phyloP scores from a whole-genome alignment of 257 asterid species.

The Fraxinus excelsior region DNA sequence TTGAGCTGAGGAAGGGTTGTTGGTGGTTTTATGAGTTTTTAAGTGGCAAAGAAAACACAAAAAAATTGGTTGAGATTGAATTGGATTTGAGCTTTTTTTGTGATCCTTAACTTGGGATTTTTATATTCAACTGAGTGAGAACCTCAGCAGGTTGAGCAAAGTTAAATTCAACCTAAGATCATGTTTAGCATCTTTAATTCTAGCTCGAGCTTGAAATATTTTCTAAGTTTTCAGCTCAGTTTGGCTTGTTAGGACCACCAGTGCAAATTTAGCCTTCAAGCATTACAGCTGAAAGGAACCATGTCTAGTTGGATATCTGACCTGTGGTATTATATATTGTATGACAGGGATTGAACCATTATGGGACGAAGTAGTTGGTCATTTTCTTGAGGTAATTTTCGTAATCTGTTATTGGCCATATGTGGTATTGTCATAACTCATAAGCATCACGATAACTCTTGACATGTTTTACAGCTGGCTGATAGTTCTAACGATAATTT shows the following conservation, averaged over 20 bases:
- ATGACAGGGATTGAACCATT: conserved; percentile 87
- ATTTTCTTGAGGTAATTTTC: conserved; percentile 79
- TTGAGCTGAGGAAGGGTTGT: neutral
- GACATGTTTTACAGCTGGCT: conserved; percentile 75
- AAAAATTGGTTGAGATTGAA: neutral
- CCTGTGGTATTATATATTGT: conserved; percentile 27
- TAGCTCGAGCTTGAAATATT: conserved; percentile 3
- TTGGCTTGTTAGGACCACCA: conserved; percentile 1
- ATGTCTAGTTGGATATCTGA: conserved; percentile 22
- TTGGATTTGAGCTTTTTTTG: neutral
- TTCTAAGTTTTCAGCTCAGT: conserved; percentile 6
- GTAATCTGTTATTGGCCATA: conserved; percentile 14
- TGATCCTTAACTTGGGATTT: neutral
- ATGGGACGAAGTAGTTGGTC: conserved; percentile 88
- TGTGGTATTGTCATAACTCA: conserved; percentile 10
- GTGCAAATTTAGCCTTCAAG: conserved; percentile 12
- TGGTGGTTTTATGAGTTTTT: neutral
- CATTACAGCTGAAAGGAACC: conserved; percentile 17
- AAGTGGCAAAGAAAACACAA: neutral
- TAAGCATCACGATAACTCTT: conserved; percentile 20
- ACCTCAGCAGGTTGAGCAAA: neutral
- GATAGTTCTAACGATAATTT: conserved; percentile 70
- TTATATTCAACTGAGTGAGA: neutral
- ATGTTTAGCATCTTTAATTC: neutral
- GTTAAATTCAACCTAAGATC: neutral